Evolutionary conservation across 78 protist genomes (phyloP).

Genomic region (Dictyostelium firmibasis): DNA sequence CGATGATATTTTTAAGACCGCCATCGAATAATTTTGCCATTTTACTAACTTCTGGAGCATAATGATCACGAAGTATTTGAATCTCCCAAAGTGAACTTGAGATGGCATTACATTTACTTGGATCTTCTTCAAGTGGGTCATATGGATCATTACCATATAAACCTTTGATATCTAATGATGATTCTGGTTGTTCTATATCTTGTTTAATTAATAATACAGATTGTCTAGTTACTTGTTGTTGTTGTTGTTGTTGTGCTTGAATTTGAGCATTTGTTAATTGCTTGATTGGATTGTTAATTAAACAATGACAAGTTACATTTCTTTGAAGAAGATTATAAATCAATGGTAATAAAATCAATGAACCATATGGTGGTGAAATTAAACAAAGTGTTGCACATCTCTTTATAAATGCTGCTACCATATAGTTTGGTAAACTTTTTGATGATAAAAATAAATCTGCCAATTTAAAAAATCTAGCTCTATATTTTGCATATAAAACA

Average conservation of each 20-base stretch:
- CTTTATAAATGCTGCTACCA: slow-evolving; percentile 91
- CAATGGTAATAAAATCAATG: slow-evolving; percentile 57
- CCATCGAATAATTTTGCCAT: slow-evolving; percentile 35
- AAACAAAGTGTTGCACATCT: slow-evolving; percentile 78
- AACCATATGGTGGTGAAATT: slow-evolving; percentile 81
- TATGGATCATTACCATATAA: slow-evolving; percentile 76
- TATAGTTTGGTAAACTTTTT: slow-evolving; percentile 64
- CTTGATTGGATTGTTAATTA: slow-evolving; percentile 59
- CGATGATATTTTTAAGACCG: slow-evolving; percentile 11
- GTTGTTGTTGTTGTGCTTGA: slow-evolving; percentile 2
- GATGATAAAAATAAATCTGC: slow-evolving; percentile 67
- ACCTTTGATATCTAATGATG: not conserved
- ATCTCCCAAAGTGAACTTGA: slow-evolving; percentile 87
- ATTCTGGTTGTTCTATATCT: not conserved
- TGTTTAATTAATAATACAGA: slow-evolving; percentile 10
- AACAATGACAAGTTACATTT: slow-evolving; percentile 75
- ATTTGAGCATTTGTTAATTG: not conserved
- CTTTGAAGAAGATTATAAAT: slow-evolving; percentile 51
- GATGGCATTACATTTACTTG: slow-evolving; percentile 68
- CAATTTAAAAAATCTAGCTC: slow-evolving; percentile 83
- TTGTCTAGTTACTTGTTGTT: not conserved
- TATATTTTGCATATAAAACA: slow-evolving; percentile 72
- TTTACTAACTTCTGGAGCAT: slow-evolving; percentile 54
- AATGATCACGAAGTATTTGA: slow-evolving; percentile 32
- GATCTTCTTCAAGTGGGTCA: slow-evolving; percentile 42